A percentile compares a stretch with the other conserved stretches of the same genome.
phyloP scores from a whole-genome alignment of 2,329 filamentous ascomycete genomes.

The Alternaria novae-zelandiae region DNA sequence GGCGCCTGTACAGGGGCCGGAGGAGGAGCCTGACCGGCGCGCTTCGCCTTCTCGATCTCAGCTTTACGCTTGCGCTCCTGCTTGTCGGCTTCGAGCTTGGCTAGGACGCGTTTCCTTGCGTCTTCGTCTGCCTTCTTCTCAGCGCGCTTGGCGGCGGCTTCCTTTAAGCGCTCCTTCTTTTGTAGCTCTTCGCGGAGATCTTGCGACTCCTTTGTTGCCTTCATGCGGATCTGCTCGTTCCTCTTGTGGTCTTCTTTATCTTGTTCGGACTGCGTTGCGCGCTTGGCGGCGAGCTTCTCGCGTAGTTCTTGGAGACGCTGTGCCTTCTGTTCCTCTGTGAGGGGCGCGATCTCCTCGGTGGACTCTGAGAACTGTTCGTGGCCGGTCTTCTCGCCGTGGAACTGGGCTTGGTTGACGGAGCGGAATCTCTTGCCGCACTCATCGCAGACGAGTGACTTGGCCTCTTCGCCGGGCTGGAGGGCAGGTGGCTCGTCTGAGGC shows the following conservation, averaged over 20 bases:
- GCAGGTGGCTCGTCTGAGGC: conserved; percentile 63
- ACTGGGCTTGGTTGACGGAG: conserved; percentile 80
- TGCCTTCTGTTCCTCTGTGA: conserved; percentile 92
- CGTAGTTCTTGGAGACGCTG: conserved; percentile 77
- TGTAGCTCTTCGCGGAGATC: conserved; percentile 88
- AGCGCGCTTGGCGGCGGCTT: conserved; percentile 81
- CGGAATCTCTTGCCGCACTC: conserved; percentile 93
- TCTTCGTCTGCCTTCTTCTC: conserved; percentile 87
- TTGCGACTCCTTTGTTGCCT: conserved; percentile 86
- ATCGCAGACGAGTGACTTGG: conserved; percentile 87
- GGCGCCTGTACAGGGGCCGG: conserved; percentile 57
- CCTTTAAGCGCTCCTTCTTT: conserved; percentile 90
- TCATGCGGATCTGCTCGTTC: conserved; percentile 85
- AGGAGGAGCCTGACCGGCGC: conserved; percentile 73
- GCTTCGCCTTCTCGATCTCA: conserved; percentile 81
- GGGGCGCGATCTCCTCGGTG: conserved; percentile 85
- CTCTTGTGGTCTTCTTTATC: conserved; percentile 84
- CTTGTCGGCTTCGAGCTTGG: conserved; percentile 94
- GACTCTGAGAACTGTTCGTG: conserved; percentile 94
- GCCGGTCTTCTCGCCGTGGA: conserved; percentile 88
- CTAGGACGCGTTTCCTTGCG: conserved; percentile 87
- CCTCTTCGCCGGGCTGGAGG: conserved; percentile 73
- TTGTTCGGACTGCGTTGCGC: conserved; percentile 68
- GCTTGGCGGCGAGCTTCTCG: conserved; percentile 74
- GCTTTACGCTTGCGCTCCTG: conserved; percentile 84